Percentiles rank a stretch among this genome's conserved stretches.
phyloP scores from a whole-genome alignment of 352 stramenopile genomes.

The Phytophthora quininea region DNA sequence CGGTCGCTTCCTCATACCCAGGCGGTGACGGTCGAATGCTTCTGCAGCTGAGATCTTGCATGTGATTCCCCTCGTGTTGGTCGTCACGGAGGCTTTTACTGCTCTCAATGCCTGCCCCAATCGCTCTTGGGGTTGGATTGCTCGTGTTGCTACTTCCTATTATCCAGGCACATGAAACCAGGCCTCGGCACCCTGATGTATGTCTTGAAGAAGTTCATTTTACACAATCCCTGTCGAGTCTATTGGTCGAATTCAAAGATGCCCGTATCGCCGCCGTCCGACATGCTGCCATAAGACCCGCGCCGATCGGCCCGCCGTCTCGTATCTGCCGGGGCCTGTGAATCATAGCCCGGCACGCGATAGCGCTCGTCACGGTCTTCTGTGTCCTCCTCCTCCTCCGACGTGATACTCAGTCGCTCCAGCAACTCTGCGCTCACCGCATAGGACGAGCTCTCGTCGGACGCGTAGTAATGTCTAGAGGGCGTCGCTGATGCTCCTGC shows the following conservation, averaged over 20 bases:
- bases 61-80: too few species aligned
- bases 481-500: conserved; percentile 20
- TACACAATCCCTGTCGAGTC: conserved; percentile 29
- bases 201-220: conserved; percentile 6
- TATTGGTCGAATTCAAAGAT: conserved; percentile 84
- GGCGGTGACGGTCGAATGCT: too few species aligned
- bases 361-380: conserved; percentile 36
- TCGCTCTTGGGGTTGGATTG: too few species aligned
- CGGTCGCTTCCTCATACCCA: too few species aligned
- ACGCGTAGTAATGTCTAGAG: conserved; percentile 37
- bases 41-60: too few species aligned
- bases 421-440: conserved; percentile 41
- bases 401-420: conserved; percentile 44
- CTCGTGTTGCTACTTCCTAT: too few species aligned
- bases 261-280: conserved; percentile 54
- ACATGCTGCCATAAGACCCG: conserved; percentile 57
- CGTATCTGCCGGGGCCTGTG: conserved; percentile 24
- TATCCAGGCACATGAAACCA: too few species aligned
- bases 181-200: too few species aligned
- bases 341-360: conserved; percentile 26
- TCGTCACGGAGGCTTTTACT: too few species aligned
- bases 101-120: too few species aligned
- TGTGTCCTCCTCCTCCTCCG: conserved; percentile 34
- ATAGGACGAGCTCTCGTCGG: conserved; percentile 36
- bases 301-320: conserved; percentile 46